Conservation (phyloP, 176 grass and related monocot species). For the Zoysia japonica region DNA sequence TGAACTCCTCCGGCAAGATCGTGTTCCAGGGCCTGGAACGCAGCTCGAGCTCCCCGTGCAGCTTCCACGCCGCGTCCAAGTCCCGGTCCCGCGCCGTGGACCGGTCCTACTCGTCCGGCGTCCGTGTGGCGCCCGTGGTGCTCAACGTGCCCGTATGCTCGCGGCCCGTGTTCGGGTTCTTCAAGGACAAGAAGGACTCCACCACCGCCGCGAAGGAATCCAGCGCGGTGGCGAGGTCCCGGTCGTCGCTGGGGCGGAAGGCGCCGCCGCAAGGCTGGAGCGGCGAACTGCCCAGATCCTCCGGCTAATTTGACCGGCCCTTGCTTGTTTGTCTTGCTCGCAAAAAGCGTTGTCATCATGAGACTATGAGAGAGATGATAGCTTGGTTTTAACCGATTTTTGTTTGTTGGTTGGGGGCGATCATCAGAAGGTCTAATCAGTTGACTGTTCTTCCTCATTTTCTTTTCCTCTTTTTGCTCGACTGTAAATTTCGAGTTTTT, state of each 20-base stretch:
- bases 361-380: neutral
- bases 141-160: conserved; percentile 93
- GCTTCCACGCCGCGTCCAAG: conserved; percentile 59
- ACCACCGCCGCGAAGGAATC: conserved; percentile 10
- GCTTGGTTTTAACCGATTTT: conserved; percentile 54
- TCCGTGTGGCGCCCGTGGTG: conserved; percentile 70
- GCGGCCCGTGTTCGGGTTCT: conserved; percentile 75
- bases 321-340: neutral
- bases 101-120: conserved; percentile 80
- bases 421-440: conserved; percentile 48
- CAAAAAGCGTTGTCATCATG: conserved; percentile 15
- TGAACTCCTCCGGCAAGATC: conserved; percentile 90
- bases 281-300: conserved; percentile 47
- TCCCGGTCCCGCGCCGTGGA: conserved; percentile 59
- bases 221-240: neutral
- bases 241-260: conserved; percentile 48
- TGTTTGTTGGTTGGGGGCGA: conserved; percentile 51
- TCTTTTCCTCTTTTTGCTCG: neutral
- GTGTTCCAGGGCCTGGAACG: conserved; percentile 89
- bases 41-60: conserved; percentile 87
- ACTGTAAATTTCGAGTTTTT: conserved; percentile 63
- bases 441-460: conserved; percentile 38
- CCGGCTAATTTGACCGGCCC: conserved; percentile 32
- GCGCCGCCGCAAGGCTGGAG: conserved; percentile 37
- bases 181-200: conserved; percentile 68